Conservation (phyloP, 2,329 filamentous ascomycete species). For the Hymenoscyphus repandus region DNA sequence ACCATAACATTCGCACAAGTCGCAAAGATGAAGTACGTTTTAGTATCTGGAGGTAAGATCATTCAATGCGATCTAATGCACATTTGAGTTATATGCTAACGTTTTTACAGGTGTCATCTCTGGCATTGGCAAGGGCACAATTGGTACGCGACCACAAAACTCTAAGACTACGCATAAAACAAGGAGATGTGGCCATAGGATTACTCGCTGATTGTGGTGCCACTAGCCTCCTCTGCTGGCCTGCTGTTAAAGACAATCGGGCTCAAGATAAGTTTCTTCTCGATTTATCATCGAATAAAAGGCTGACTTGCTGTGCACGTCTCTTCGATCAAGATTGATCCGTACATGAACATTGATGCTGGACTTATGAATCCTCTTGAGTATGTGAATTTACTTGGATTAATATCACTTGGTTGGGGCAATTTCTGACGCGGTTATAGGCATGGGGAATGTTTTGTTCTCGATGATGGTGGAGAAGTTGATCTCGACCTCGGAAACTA, state of each 20-base stretch:
- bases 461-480: slow-evolving; percentile 75
- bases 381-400: slow-evolving; percentile 32
- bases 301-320: slow-evolving; percentile 42
- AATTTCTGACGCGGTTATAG: slow-evolving; percentile 34
- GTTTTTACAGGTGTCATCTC: slow-evolving; percentile 41
- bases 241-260: slow-evolving; percentile 76
- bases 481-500: slow-evolving; percentile 74
- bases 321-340: slow-evolving; percentile 65
- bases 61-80: not conserved
- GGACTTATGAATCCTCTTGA: slow-evolving; percentile 58
- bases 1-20: slow-evolving; percentile 15
- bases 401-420: slow-evolving; percentile 32
- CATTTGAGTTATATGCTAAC: slow-evolving; percentile 15
- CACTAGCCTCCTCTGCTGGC: slow-evolving; percentile 62
- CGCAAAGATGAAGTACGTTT: slow-evolving; percentile 71
- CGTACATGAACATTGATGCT: slow-evolving; percentile 73
- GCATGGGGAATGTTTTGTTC: slow-evolving; percentile 86
- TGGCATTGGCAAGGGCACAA: slow-evolving; percentile 59
- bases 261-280: slow-evolving; percentile 59
- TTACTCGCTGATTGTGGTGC: not conserved
- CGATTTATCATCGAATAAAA: slow-evolving; percentile 5
- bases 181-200: not conserved
- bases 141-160: slow-evolving; percentile 44
- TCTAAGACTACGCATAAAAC: not conserved
- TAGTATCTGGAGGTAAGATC: slow-evolving; percentile 65